These are phyloP conservation scores for Penstemon davidsonii DNA, from an alignment of 257 asterid genomes.

Conservation along the genomic window DNA sequence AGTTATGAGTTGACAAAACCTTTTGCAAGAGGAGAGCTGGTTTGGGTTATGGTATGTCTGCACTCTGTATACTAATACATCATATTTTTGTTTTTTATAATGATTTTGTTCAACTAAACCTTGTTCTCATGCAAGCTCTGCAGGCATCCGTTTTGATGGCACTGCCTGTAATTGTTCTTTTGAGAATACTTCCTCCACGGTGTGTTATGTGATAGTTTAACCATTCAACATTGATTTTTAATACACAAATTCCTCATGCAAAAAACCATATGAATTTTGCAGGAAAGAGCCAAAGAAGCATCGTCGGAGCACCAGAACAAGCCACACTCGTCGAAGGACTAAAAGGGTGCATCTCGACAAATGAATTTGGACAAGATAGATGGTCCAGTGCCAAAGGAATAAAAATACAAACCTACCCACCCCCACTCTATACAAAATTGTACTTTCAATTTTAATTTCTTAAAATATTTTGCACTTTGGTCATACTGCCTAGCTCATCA, in stretches of 20 bases:
- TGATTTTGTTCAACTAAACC: neutral
- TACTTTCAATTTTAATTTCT: no score
- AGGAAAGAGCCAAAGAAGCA: slow-evolving; percentile 44
- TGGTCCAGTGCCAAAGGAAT: no score
- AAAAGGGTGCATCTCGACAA: slow-evolving; percentile 35
- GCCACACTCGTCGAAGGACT: slow-evolving; percentile 38
- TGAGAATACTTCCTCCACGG: slow-evolving; percentile 16
- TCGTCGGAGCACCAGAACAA: slow-evolving; percentile 28
- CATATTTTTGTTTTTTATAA: neutral
- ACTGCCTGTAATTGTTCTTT: slow-evolving; percentile 35
- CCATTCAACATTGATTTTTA: no score
- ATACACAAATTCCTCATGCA: no score
- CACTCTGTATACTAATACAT: neutral
- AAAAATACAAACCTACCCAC: no score
- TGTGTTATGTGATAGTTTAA: no score
- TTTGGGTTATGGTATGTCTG: slow-evolving; percentile 37
- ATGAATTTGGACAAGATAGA: slow-evolving; percentile 21
- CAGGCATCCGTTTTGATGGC: slow-evolving; percentile 42
- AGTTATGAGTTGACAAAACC: slow-evolving; percentile 39
- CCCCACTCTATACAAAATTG: no score
- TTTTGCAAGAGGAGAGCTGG: slow-evolving; percentile 37
- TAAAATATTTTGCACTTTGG: no score
- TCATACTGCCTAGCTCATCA: no score
- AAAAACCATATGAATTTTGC: slow-evolving; percentile 17
- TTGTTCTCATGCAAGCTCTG: slow-evolving; percentile 2